Percentiles rank a stretch among this genome's conserved stretches.
Conservation (phyloP, 1,139 yeast species). For the Suhomyces bokatorum region DNA sequence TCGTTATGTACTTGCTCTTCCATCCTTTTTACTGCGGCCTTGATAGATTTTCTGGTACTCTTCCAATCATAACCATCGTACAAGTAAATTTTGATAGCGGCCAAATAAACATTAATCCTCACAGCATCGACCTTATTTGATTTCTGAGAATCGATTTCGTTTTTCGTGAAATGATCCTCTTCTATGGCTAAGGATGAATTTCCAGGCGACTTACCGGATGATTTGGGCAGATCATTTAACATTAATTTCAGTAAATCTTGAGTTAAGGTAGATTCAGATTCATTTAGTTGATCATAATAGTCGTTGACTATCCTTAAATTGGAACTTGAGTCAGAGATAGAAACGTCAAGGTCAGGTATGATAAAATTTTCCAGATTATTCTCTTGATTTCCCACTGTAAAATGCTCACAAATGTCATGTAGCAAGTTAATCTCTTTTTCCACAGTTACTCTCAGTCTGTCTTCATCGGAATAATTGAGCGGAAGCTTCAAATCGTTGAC, state of each 20-base stretch:
- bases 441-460: slow-evolving; percentile 49
- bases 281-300: slow-evolving; percentile 17
- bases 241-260: slow-evolving; percentile 7
- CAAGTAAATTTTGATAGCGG: slow-evolving; percentile 52
- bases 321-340: neutral
- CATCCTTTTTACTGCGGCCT: slow-evolving; percentile 60
- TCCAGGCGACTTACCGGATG: slow-evolving; percentile 1
- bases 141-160: neutral
- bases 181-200: slow-evolving; percentile 22
- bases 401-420: slow-evolving; percentile 47
- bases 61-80: slow-evolving; percentile 96
- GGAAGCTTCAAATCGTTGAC: slow-evolving; percentile 74
- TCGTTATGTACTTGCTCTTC: slow-evolving; percentile 44
- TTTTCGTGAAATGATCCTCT: slow-evolving; percentile 49
- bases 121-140: slow-evolving; percentile 26
- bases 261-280: slow-evolving; percentile 5
- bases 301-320: slow-evolving; percentile 24
- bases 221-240: neutral
- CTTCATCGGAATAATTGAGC: slow-evolving; percentile 54
- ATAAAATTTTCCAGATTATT: neutral
- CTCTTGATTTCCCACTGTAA: neutral
- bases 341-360: neutral
- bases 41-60: slow-evolving; percentile 67
- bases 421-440: slow-evolving; percentile 46
- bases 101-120: slow-evolving; percentile 34